A percentile compares a stretch with the other conserved stretches of the same genome.
These are phyloP conservation scores for Dictyostelium citrinum DNA, from an alignment of 78 protist species.

Conservation along the genomic window DNA sequence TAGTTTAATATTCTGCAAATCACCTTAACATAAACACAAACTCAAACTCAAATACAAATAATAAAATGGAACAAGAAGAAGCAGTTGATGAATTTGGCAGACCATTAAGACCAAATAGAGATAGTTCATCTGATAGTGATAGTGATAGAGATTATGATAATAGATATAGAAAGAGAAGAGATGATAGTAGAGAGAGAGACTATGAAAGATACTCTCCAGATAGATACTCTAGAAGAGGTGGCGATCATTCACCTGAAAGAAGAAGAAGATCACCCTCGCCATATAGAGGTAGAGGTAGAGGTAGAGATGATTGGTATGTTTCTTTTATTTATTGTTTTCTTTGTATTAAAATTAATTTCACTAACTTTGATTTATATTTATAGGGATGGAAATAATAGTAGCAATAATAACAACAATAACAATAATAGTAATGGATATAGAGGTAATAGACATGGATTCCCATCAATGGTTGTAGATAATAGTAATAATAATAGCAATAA, in stretches of 20 bases:
- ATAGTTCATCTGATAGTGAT: conserved; percentile 47
- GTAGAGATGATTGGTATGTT: conserved; percentile 5
- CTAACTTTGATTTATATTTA: not conserved
- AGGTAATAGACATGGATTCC: not conserved
- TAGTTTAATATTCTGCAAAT: no score
- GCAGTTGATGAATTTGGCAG: conserved; percentile 71
- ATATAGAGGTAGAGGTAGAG: not conserved
- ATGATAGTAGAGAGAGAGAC: conserved; percentile 25
- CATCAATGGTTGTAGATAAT: not conserved
- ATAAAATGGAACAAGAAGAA: conserved; percentile 32
- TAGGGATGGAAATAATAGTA: not conserved
- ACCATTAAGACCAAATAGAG: conserved; percentile 66
- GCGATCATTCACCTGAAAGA: conserved; percentile 57
- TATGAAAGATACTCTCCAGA: conserved; percentile 30
- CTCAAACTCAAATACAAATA: not conserved
- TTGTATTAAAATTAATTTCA: not conserved
- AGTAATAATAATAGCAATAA: not conserved
- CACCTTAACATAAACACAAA: no score
- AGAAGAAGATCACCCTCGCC: conserved; percentile 7
- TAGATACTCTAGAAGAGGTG: conserved; percentile 10
- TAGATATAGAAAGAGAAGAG: conserved; percentile 12
- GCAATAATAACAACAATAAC: no score
- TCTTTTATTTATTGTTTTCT: no score
- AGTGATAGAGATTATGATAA: conserved; percentile 49
- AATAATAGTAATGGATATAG: not conserved